Percentiles rank a stretch among this genome's conserved stretches.
phyloP scores from a whole-genome alignment of 2,329 filamentous ascomycete genomes.

The Rhynchosporium secalis region DNA sequence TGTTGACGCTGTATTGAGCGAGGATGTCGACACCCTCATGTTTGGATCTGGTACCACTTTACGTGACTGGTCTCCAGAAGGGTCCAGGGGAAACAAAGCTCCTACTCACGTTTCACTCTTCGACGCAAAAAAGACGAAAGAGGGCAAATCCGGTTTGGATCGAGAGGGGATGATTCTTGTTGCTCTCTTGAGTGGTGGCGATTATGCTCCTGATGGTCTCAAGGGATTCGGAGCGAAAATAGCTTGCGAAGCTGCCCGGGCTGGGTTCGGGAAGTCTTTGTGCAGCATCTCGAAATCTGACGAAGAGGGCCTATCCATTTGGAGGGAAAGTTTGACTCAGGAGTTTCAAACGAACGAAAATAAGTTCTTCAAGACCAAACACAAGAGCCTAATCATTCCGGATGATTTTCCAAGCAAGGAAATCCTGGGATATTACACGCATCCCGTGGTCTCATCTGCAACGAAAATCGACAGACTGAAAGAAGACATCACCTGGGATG shows the following conservation, averaged over 20 bases:
- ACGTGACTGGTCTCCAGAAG: constrained; percentile 80
- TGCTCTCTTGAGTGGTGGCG: constrained; percentile 91
- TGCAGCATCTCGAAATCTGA: constrained; percentile 65
- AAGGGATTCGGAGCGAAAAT: constrained; percentile 84
- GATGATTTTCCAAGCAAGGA: constrained; percentile 78
- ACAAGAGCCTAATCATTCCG: constrained; percentile 73
- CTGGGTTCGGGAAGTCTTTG: constrained; percentile 78
- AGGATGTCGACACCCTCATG: constrained; percentile 97
- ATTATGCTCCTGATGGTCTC: constrained; percentile 88
- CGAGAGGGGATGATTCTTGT: constrained; percentile 90
- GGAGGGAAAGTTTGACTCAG: constrained; percentile 70
- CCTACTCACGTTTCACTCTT: constrained; percentile 89
- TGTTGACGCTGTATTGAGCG: constrained; percentile 90
- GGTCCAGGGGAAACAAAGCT: constrained; percentile 58
- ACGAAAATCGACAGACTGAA: constrained; percentile 57
- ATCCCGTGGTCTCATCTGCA: constrained; percentile 74
- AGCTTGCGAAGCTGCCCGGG: constrained; percentile 85
- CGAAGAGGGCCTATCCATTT: constrained; percentile 58
- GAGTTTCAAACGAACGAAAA: constrained; percentile 84
- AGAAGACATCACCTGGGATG: constrained; percentile 58
- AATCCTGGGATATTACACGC: constrained; percentile 82
- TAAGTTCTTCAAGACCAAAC: constrained; percentile 74
- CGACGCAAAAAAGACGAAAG: constrained; percentile 58
- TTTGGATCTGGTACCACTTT: constrained; percentile 82
- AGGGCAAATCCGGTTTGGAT: constrained; percentile 60